phyloP scores from a whole-genome alignment of 106 monocot genomes.

The Hemerocallis citrina region DNA sequence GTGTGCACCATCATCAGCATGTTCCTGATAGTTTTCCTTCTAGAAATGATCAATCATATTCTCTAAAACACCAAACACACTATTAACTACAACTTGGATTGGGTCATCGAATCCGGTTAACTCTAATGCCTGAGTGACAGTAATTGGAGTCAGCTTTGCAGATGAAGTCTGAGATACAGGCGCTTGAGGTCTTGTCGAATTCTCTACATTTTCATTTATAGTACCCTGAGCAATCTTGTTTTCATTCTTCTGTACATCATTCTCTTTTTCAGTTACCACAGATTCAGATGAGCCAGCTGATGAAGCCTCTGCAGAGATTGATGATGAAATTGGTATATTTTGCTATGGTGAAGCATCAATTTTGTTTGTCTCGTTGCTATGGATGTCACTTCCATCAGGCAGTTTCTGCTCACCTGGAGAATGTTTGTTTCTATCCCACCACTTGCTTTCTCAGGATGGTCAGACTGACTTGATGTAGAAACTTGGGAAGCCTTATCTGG shows the following conservation, averaged over 20 bases:
- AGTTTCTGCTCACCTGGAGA: conserved; percentile 17
- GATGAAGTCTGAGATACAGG: conserved; percentile 11
- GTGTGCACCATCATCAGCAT: conserved; percentile 8
- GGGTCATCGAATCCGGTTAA: conserved; percentile 93
- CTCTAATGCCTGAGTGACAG: conserved; percentile 75
- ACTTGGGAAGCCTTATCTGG: conserved; percentile 29
- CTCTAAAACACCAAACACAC: conserved; percentile 94
- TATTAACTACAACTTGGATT: conserved; percentile 93
- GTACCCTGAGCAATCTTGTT: conserved; percentile 23
- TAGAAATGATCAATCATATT: conserved; percentile 93
- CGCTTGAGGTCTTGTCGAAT: conserved; percentile 32
- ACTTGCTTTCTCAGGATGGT: conserved; percentile 26
- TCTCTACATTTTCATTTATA: conserved; percentile 27
- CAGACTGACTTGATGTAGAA: conserved; percentile 23
- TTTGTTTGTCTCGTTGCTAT: conserved; percentile 21
- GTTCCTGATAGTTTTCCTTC: conserved; percentile 39
- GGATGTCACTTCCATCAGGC: conserved; percentile 12
- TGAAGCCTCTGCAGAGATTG: conserved; percentile 22
- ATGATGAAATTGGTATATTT: conserved; percentile 7
- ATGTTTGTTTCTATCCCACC: not conserved
- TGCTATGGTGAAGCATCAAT: conserved; percentile 11
- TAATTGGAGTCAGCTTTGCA: conserved; percentile 34
- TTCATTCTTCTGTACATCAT: conserved; percentile 20
- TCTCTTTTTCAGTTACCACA: conserved; percentile 19
- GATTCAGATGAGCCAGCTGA: conserved; percentile 10